Evolutionary conservation across 2,329 filamentous ascomycete genomes (phyloP), one percentile per base, ranked within the genome.

Genomic region (Aspergillus sp.): DNA sequence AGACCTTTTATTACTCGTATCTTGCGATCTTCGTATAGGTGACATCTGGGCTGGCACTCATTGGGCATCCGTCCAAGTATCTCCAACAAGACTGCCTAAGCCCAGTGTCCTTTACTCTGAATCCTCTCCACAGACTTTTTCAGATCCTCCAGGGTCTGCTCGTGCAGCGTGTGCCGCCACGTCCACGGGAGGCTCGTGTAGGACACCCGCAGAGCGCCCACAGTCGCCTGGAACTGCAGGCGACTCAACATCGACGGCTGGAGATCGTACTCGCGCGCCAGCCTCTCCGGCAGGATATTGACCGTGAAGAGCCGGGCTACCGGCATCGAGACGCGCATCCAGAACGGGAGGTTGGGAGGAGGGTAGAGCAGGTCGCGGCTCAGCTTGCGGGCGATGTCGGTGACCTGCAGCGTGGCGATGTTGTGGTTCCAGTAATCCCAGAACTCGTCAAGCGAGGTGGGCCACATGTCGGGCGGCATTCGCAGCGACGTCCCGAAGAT

Each of bases 381-480:
- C 17, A 47, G 12, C 12, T 42, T 37, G 12, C 38, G 28, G 19
- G 57, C 57, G 42, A 49, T 46, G 22, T 52, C 41, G 2, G 48
- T 50, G 3, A 54, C 40, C 30, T 47, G 39, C 16, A 55, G 34
- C 11, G 36, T 43, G 0, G 31, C 43, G 14, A 56, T 40, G 16
- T 48, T 45, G 16, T 43, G 33, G 32, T 56, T 43, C 52, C 52
- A 56, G 35, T 56, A 55, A 14, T 16, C 29, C 45, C 45, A 51
- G 29, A 55, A 55, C 8, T 46, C 47, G 1, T 43, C 35, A 7
- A 50, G 33, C 1, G 37, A 42, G 1, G 31, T 27, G 3, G 49
- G 49, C 52, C 52, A 55, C 47, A 52, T 50, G 26, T 50, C 51
- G 3, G 47, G 39, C 1, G 52, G 47, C 30, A 56, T 44, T 3